phyloP scores from a whole-genome alignment of 345 rosid species.

The Hibiscus mutabilis region DNA sequence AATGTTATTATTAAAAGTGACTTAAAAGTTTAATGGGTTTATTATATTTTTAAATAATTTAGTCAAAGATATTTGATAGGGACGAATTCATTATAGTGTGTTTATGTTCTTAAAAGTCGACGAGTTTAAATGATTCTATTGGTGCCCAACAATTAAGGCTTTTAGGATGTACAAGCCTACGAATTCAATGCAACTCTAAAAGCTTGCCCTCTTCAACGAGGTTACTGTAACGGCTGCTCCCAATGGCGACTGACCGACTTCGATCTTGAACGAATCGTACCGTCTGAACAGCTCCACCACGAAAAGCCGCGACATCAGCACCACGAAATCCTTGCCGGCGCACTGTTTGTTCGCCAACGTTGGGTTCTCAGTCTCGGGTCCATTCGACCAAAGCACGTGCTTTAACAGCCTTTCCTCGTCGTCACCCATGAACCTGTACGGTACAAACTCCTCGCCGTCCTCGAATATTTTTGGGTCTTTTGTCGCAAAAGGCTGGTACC shows the following conservation, averaged over 20 bases:
- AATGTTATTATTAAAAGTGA: too few relatives aligned
- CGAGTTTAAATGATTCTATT: too few relatives aligned
- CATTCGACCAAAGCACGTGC: conserved; percentile 89
- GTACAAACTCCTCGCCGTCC: conserved; percentile 59
- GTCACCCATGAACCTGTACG: conserved; percentile 64
- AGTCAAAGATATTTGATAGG: too few relatives aligned
- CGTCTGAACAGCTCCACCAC: conserved; percentile 71
- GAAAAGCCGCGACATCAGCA: conserved; percentile 57
- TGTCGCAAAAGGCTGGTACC: conserved; percentile 83
- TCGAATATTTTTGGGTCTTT: conserved; percentile 73
- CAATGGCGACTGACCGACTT: conserved; percentile 40
- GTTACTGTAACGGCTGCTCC: conserved; percentile 52
- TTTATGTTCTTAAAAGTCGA: too few relatives aligned
- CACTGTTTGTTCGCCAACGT: conserved; percentile 70
- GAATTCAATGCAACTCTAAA: neutral
- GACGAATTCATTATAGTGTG: too few relatives aligned
- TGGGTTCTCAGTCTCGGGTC: conserved; percentile 65
- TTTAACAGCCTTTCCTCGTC: conserved; percentile 59
- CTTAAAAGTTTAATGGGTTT: too few relatives aligned
- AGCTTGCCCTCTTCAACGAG: conserved; percentile 58
- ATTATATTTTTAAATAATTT: too few relatives aligned
- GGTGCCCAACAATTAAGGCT: too few relatives aligned
- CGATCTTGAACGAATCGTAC: conserved; percentile 72
- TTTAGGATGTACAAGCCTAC: neutral
- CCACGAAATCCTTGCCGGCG: conserved; percentile 85